These are phyloP conservation scores for Curvularia lunata DNA, from an alignment of 2,329 filamentous ascomycete genomes.

Conservation along the genomic window DNA sequence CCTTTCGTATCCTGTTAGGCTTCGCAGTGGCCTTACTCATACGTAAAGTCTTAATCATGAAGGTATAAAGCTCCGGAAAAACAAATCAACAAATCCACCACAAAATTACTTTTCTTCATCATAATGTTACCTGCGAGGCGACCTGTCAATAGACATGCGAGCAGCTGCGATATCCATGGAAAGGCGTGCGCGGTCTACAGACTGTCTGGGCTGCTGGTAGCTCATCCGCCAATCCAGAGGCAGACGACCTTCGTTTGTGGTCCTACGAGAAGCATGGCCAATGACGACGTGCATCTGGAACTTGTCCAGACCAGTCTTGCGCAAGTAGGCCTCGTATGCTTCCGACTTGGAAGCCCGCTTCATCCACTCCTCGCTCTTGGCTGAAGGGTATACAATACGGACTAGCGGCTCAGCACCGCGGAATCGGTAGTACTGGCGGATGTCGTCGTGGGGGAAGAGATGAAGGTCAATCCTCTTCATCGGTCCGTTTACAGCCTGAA, in stretches of 20 bases:
- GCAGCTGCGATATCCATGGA: conserved; percentile 18
- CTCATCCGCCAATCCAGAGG: conserved; percentile 23
- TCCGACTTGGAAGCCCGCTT: conserved; percentile 20
- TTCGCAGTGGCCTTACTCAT: not conserved
- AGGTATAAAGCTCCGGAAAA: not conserved
- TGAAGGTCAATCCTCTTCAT: conserved; percentile 23
- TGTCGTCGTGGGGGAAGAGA: conserved; percentile 22
- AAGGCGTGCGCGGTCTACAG: conserved; percentile 13
- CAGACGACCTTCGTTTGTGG: conserved; percentile 18
- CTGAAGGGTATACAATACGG: conserved; percentile 22
- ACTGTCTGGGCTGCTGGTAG: conserved; percentile 14
- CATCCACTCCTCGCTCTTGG: conserved; percentile 20
- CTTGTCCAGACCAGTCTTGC: conserved; percentile 12
- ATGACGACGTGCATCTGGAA: conserved; percentile 22
- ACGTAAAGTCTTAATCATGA: conserved; percentile 12
- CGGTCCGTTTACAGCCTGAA: conserved; percentile 16
- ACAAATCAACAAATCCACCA: not conserved
- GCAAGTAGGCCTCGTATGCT: conserved; percentile 19
- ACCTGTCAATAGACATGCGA: conserved; percentile 16
- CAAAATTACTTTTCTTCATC: not conserved
- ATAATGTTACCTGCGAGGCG: conserved; percentile 1
- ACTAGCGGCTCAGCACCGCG: conserved; percentile 23
- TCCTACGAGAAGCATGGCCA: conserved; percentile 20
- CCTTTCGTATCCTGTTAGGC: conserved; percentile 2
- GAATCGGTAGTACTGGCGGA: conserved; percentile 23